Evolutionary conservation across 2,329 filamentous ascomycete species (phyloP), one percentile per base, ranked within the genome.

Genomic region (Clonostachys rhizophaga): DNA sequence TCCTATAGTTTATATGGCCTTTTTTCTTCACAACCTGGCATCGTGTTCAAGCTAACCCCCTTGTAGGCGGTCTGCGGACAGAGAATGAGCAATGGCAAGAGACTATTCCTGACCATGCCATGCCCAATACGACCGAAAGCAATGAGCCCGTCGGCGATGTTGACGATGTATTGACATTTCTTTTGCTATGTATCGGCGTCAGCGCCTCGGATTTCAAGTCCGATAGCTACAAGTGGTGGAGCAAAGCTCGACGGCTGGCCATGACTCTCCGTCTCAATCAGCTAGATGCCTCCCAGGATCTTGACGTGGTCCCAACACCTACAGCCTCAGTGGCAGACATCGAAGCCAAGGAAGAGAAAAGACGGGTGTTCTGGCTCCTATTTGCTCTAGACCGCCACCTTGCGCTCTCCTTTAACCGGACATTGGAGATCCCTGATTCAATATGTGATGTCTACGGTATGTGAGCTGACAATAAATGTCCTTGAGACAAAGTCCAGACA

Each of bases 171-270:
- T 54, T 75, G n/a, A 70, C 69, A 0, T 70, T 72, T 18, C 62
- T 69, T 6, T 63, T 75, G 2, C 58, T 76, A 6, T 66, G 68
- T 12, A 69, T 75, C 33, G 69, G 69, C 1, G 66, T 74, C 5
- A 76, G 72, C 1, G 71, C 69, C 0, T 66, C 71, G 11, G 70
- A 75, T 44, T 74, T 72, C 62, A 76, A 75, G 53, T 66, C 68
- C 5, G 74, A 76, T 49, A 69, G 66, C 49, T 60, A 71, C 45
- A 70, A 67, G 48, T 76, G 72, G 72, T 73, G 68, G 68, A 67
- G 64, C 48, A 72, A 73, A 51, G 66, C 71, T 2, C 55, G 65
- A 0, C 53, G 65, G 12, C 54, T 76, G 24, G 67, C 68, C 13
- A 56, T 61, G 14, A 62, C 64, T 2, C 55, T 71, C 30, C 61